phyloP scores from a whole-genome alignment of 805 yeast genomes.

The Candida methanosorbosa region DNA sequence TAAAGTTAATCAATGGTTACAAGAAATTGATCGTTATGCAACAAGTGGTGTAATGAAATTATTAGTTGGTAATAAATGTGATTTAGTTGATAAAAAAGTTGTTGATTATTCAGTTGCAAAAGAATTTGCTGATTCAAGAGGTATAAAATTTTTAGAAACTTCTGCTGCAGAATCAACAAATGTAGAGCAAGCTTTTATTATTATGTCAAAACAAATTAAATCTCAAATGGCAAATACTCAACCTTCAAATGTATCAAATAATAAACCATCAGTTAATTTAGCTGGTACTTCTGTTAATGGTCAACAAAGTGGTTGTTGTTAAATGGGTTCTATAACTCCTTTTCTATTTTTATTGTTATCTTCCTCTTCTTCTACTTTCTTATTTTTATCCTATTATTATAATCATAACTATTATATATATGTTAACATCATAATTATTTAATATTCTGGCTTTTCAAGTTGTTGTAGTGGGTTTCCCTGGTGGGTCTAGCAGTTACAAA shows the following conservation, averaged over 20 bases:
- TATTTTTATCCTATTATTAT: not conserved
- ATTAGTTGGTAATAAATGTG: slow-evolving; percentile 95
- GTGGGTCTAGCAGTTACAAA: no score
- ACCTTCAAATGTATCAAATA: slow-evolving; percentile 26
- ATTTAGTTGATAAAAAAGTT: slow-evolving; percentile 84
- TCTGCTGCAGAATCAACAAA: slow-evolving; percentile 92
- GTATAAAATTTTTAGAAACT: slow-evolving; percentile 92
- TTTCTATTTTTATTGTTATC: not conserved
- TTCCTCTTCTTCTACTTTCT: not conserved
- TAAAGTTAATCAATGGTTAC: slow-evolving; percentile 97
- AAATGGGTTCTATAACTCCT: slow-evolving; percentile 3
- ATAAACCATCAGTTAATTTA: slow-evolving; percentile 60
- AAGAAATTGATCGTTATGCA: slow-evolving; percentile 96
- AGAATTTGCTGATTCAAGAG: slow-evolving; percentile 94
- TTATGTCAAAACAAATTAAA: slow-evolving; percentile 98
- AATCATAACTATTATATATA: not conserved
- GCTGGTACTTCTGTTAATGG: slow-evolving; percentile 54
- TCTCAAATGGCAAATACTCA: slow-evolving; percentile 78
- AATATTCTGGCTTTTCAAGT: not conserved
- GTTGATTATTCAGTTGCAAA: slow-evolving; percentile 95
- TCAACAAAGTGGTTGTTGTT: slow-evolving; percentile 42
- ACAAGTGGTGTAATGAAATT: slow-evolving; percentile 95
- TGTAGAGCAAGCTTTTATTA: slow-evolving; percentile 96
- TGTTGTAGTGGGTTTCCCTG: not conserved
- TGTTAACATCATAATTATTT: not conserved